Conservation (phyloP, 257 asterid species). For the Solanum lignicaule region DNA sequence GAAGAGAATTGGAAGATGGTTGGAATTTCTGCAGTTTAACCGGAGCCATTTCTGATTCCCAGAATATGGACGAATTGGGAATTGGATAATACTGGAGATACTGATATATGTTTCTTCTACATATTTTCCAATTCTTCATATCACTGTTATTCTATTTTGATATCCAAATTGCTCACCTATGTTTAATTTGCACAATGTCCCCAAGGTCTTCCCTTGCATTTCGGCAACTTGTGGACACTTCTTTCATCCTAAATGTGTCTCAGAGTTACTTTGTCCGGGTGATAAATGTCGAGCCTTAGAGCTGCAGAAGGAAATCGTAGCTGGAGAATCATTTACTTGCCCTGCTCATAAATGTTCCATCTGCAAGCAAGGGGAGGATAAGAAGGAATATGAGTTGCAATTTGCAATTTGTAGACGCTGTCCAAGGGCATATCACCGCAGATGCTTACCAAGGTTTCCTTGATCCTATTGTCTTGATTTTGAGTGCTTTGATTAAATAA, state of each 20-base stretch:
- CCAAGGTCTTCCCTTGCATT: conserved; percentile 63
- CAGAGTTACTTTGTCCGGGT: conserved; percentile 31
- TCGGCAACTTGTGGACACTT: conserved; percentile 78
- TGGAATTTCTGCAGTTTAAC: not conserved
- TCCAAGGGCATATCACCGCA: conserved; percentile 63
- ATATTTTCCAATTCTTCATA: not conserved
- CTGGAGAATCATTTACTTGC: conserved; percentile 59
- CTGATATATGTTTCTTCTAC: not conserved
- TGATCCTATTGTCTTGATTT: not conserved
- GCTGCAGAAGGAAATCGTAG: conserved; percentile 32
- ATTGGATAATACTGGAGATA: not conserved
- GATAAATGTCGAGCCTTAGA: conserved; percentile 30
- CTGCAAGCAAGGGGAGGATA: conserved; percentile 54
- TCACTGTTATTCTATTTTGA: not conserved
- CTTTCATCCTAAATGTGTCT: conserved; percentile 58
- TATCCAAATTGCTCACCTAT: not conserved
- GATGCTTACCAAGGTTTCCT: conserved; percentile 68
- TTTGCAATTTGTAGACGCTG: conserved; percentile 73
- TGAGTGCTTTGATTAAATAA: not conserved
- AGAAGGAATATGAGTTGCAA: conserved; percentile 33
- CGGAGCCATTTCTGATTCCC: not conserved
- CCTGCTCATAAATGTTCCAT: conserved; percentile 55
- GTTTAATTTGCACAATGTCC: conserved; percentile 1
- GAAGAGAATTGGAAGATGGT: not conserved
- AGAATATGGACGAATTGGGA: not conserved